These are phyloP conservation scores for Rubroboletus pulcherrimus DNA, from an alignment of 768 basidiomycete species.

Conservation along the genomic window DNA sequence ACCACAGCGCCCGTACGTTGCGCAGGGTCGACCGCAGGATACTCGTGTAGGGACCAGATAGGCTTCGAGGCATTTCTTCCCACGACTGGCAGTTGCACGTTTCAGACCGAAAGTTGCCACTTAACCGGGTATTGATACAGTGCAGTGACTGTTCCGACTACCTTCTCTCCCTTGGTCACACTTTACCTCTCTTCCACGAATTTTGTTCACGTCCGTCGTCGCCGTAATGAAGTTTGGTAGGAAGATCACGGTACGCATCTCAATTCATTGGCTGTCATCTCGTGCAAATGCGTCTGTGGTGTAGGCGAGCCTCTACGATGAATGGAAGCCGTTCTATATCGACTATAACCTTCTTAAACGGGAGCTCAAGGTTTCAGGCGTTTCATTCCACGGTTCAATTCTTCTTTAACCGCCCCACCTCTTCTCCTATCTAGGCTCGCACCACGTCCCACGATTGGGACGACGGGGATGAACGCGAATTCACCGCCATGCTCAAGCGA, in stretches of 20 bases:
- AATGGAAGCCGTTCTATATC: constrained; percentile 89
- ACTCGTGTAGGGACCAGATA: not conserved
- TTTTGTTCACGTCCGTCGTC: not conserved
- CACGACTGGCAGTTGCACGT: constrained; percentile 3
- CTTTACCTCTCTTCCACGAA: not conserved
- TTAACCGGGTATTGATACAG: not conserved
- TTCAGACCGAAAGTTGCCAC: not conserved
- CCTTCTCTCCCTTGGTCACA: not conserved
- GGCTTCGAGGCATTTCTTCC: not conserved
- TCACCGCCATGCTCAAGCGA: constrained; percentile 70
- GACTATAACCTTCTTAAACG: constrained; percentile 89
- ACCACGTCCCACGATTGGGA: constrained; percentile 65
- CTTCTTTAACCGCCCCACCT: not conserved
- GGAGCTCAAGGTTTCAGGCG: constrained; percentile 67
- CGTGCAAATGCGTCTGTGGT: not conserved
- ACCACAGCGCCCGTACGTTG: not conserved
- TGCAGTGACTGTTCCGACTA: not conserved
- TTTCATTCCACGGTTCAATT: not conserved
- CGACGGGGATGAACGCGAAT: constrained; percentile 75
- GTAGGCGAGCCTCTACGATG: constrained; percentile 80
- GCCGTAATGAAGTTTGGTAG: constrained; percentile 73
- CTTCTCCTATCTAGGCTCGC: constrained; percentile 34
- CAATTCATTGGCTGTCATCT: not conserved
- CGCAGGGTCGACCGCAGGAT: not conserved
- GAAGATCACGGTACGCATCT: constrained; percentile 59